phyloP scores from a whole-genome alignment of 2,329 filamentous ascomycete genomes.

The Ophidiomyces ophidiicola region DNA sequence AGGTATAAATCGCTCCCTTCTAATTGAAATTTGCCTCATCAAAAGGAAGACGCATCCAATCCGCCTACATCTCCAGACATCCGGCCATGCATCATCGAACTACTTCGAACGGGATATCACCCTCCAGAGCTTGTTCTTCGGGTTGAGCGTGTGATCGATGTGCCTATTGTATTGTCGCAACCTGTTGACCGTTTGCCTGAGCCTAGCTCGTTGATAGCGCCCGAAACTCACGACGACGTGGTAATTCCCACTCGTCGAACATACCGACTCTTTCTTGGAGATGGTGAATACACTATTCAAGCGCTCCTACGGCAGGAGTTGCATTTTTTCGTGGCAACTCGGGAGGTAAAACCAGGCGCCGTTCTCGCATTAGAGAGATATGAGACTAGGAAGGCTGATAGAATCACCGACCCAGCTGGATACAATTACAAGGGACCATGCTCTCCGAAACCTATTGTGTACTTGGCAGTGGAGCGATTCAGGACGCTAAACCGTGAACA shows the following conservation, averaged over 20 bases:
- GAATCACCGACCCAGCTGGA: slow-evolving; percentile 12
- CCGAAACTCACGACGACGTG: neutral
- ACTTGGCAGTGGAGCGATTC: slow-evolving; percentile 20
- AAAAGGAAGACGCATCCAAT: slow-evolving; percentile 2
- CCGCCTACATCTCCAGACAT: slow-evolving; percentile 7
- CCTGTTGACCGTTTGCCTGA: neutral
- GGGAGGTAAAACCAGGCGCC: slow-evolving; percentile 15
- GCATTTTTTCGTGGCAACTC: slow-evolving; percentile 14
- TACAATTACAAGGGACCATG: neutral
- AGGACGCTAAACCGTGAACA: slow-evolving; percentile 7
- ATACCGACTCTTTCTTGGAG: slow-evolving; percentile 18
- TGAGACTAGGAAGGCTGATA: slow-evolving; percentile 17
- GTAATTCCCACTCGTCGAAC: slow-evolving; percentile 5
- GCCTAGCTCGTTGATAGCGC: neutral
- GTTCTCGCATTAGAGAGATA: slow-evolving; percentile 18
- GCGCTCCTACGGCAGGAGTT: slow-evolving; percentile 18
- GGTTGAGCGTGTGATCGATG: slow-evolving; percentile 20
- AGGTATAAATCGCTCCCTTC: too few species aligned
- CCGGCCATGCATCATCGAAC: slow-evolving; percentile 22
- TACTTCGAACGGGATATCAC: slow-evolving; percentile 21
- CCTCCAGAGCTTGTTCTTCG: slow-evolving; percentile 19
- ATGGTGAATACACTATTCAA: slow-evolving; percentile 23
- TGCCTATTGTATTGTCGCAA: slow-evolving; percentile 6
- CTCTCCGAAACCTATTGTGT: slow-evolving; percentile 16
- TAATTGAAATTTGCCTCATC: too few species aligned